Conservation (phyloP, 495 filamentous ascomycete genomes). For the Opeltia flavorubescens region DNA sequence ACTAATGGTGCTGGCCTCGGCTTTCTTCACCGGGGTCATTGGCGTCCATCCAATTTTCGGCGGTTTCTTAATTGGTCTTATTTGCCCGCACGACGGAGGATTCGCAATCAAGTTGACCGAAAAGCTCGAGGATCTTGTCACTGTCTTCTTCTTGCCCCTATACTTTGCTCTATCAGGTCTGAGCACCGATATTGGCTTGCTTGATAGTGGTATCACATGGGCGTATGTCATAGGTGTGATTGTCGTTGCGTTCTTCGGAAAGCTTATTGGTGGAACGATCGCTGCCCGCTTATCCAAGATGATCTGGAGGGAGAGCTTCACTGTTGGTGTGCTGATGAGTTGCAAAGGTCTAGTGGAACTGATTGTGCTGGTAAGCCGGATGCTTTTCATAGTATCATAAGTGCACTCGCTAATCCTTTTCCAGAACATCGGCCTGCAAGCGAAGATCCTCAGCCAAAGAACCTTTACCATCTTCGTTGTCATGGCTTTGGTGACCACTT, state of each 20-base stretch:
- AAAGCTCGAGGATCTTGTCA: slow-evolving; percentile 89
- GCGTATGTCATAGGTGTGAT: slow-evolving; percentile 82
- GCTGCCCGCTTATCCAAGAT: slow-evolving; percentile 67
- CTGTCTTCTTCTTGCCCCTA: slow-evolving; percentile 77
- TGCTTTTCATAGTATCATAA: not conserved
- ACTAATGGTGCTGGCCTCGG: slow-evolving; percentile 60
- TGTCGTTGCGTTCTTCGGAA: slow-evolving; percentile 68
- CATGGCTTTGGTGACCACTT: slow-evolving; percentile 88
- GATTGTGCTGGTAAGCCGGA: slow-evolving; percentile 67
- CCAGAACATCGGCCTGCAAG: slow-evolving; percentile 89
- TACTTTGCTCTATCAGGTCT: slow-evolving; percentile 93
- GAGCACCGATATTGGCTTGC: slow-evolving; percentile 73
- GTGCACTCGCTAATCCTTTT: slow-evolving; percentile 1
- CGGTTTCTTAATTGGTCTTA: slow-evolving; percentile 73
- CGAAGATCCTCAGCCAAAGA: slow-evolving; percentile 67
- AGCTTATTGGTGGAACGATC: slow-evolving; percentile 72
- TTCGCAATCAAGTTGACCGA: slow-evolving; percentile 92
- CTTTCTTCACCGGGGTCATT: slow-evolving; percentile 95
- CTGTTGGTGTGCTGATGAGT: slow-evolving; percentile 90
- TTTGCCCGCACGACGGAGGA: slow-evolving; percentile 87
- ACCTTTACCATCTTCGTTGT: slow-evolving; percentile 99
- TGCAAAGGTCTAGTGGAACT: slow-evolving; percentile 94
- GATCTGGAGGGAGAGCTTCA: slow-evolving; percentile 84
- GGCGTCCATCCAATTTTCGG: slow-evolving; percentile 89
- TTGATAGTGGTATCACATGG: slow-evolving; percentile 77